These are phyloP conservation scores for Plasmopara muralis DNA, from an alignment of 352 stramenopile genomes.

Conservation along the genomic window DNA sequence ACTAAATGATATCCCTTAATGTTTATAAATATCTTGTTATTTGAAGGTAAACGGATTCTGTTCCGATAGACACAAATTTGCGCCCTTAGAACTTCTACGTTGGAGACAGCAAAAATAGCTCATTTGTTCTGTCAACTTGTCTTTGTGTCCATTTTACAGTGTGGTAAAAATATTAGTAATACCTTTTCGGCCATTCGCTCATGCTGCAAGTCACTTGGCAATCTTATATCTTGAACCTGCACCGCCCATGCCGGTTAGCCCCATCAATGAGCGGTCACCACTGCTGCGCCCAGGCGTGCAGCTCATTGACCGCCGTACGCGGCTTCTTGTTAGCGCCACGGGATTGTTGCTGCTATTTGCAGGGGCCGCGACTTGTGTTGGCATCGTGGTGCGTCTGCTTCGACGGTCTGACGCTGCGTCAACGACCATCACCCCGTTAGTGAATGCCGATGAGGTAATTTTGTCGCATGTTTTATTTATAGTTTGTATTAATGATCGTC, in stretches of 20 bases:
- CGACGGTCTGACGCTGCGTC: neutral
- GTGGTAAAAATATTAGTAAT: too few relatives aligned
- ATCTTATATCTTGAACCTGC: neutral
- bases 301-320: constrained; percentile 7
- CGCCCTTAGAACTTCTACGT: too few relatives aligned
- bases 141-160: too few relatives aligned
- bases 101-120: too few relatives aligned
- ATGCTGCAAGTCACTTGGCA: neutral
- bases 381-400: constrained; percentile 13
- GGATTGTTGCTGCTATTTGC: constrained; percentile 15
- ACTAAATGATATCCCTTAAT: too few relatives aligned
- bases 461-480: neutral
- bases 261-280: constrained; percentile 12
- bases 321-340: constrained; percentile 14
- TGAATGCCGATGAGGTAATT: constrained; percentile 24
- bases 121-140: too few relatives aligned
- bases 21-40: too few relatives aligned
- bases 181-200: neutral
- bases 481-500: neutral
- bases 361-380: constrained; percentile 10
- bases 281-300: constrained; percentile 10
- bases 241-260: constrained; percentile 1
- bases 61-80: too few relatives aligned
- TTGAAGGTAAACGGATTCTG: too few relatives aligned
- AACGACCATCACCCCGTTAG: constrained; percentile 8